Base-by-base conservation (phyloP, 1,139 yeast genomes). In the Debaryomycetaceae sp. region DNA sequence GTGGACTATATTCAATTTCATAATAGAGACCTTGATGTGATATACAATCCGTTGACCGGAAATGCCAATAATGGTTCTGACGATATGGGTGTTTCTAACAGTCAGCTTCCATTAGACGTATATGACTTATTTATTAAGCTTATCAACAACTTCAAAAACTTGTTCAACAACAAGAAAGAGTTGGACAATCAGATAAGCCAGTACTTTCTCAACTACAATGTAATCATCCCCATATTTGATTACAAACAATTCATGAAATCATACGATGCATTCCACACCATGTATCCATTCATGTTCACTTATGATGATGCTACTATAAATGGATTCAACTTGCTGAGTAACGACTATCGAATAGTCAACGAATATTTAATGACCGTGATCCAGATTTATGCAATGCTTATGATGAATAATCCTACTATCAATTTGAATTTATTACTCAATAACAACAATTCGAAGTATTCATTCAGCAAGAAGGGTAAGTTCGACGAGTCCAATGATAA, bases 191-290 rank as follows among this genome's bases (percentile, higher is more conserved):
- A 78, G 40, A 68, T 81, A 29, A 63, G 68, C 46, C 72, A 77
- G 38, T 81, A 68, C 51, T 81, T 81, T 50, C 64, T 78, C 41
- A 75, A 78, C 49, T 73, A 78, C 52, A 81, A 81, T 55, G 68
- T 73, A 16, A 67, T 80, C 45, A 71, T 81, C 22, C 86, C 86
- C 8, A 75, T 81, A n/a, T 70, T 81, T 45, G 84, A 80, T 52
- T 80, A 76, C 48, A 73, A 70, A 36, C 59, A 67, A 33, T 80
- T 81, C 50, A 79, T 79, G 73, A 75, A 72, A 49, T 69, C 72
- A 39, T 81, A 81, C 47, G 78, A 78, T 41, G 77, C 73, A 4
- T 76, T 78, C 52, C 78, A 75, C 48, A 77, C 79, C 39, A 76
- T 75, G 70, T 78, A 75, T 50, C 78, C 78, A 11, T 73, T 72